A percentile compares a stretch with the other conserved stretches of the same genome.
Conservation (phyloP, 2,329 filamentous ascomycete species). For the Talaromyces sp. region DNA sequence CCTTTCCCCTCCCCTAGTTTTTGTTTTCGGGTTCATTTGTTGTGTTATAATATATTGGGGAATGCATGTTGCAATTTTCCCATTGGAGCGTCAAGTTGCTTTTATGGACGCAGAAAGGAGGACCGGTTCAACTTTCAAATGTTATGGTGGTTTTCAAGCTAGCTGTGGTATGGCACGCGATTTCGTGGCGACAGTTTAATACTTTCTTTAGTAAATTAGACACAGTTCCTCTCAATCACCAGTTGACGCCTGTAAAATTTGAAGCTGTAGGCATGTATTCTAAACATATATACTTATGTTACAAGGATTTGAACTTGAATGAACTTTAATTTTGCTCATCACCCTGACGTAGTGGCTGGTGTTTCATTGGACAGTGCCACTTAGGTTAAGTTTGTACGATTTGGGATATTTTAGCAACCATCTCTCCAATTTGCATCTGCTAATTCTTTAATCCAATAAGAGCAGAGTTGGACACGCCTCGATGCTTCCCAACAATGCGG, state of each 20-base stretch:
- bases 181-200: no score
- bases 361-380: background rate
- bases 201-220: no score
- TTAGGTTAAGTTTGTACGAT: background rate
- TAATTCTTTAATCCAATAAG: background rate
- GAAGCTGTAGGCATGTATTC: no score
- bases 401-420: background rate
- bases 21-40: background rate
- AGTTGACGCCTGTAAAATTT: no score
- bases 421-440: background rate
- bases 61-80: background rate
- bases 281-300: no score
- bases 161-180: no score
- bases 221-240: no score
- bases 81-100: no score
- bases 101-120: no score
- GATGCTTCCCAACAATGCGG: background rate
- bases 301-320: no score
- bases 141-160: no score
- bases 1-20: background rate
- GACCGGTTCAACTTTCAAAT: no score
- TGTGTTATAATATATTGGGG: background rate
- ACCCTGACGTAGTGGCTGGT: background rate
- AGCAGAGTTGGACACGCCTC: background rate
- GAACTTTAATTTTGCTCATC: background rate